Conservation (phyloP, 1,284 basidiomycete genomes). For the Mycosarcoma maydis region DNA sequence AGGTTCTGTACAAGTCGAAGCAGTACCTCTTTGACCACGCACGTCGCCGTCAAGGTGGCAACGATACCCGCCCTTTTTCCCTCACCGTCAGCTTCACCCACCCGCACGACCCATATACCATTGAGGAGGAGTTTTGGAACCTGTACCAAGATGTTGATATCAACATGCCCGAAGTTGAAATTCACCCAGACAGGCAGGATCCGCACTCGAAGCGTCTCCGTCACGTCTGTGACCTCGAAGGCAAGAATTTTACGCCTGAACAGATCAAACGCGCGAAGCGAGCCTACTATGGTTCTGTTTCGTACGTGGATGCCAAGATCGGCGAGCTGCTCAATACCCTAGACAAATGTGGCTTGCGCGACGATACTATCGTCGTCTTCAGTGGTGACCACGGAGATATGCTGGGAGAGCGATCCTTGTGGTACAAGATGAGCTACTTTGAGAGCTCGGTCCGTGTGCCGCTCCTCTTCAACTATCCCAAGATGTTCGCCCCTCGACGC, state of each 20-base stretch:
- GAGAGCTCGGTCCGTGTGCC: slow-evolving; percentile 43
- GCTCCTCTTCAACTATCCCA: slow-evolving; percentile 38
- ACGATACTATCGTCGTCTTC: slow-evolving; percentile 36
- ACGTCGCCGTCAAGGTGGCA: slow-evolving; percentile 9
- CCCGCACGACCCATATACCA: slow-evolving; percentile 43
- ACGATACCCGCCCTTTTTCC: slow-evolving; percentile 19
- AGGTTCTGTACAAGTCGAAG: slow-evolving; percentile 38
- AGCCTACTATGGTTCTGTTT: slow-evolving; percentile 38
- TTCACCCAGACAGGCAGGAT: slow-evolving; percentile 27
- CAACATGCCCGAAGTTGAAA: slow-evolving; percentile 41
- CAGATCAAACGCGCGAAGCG: slow-evolving; percentile 42
- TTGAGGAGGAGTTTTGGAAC: slow-evolving; percentile 36
- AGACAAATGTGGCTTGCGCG: slow-evolving; percentile 33
- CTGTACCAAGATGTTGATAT: slow-evolving; percentile 34
- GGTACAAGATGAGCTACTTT: slow-evolving; percentile 49
- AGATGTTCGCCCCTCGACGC: slow-evolving; percentile 26
- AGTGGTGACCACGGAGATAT: slow-evolving; percentile 42
- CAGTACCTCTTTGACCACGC: slow-evolving; percentile 37
- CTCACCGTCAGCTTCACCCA: slow-evolving; percentile 41
- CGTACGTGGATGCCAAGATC: slow-evolving; percentile 38
- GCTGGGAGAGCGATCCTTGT: slow-evolving; percentile 35
- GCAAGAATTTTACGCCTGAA: slow-evolving; percentile 28
- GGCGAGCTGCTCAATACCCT: slow-evolving; percentile 25
- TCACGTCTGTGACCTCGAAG: slow-evolving; percentile 37
- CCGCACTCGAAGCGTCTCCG: slow-evolving; percentile 40